phyloP scores from a whole-genome alignment of 2,329 filamentous ascomycete genomes.

The Whalleya microplaca region DNA sequence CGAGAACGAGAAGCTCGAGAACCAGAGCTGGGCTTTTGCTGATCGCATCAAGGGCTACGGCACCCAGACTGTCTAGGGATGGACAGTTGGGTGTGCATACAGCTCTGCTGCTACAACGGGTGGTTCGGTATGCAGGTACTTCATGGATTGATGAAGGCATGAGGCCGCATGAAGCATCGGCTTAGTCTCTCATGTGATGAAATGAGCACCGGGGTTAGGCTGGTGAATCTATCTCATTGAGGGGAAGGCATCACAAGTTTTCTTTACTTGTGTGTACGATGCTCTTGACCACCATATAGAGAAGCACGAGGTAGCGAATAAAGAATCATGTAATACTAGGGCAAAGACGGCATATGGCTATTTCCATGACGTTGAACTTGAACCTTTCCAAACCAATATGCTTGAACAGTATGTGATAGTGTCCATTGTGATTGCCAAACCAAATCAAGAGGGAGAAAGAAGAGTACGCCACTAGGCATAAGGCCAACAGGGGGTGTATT shows the following conservation, averaged over 20 bases:
- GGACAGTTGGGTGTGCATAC: background rate
- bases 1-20: conserved; percentile 85
- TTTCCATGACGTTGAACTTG: background rate
- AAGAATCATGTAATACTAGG: conserved; percentile 15
- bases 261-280: conserved; percentile 1
- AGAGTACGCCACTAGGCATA: too few species aligned
- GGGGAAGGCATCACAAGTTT: background rate
- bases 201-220: background rate
- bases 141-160: background rate
- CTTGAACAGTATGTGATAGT: too few species aligned
- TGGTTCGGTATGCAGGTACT: background rate
- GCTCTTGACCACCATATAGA: conserved; percentile 7
- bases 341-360: conserved; percentile 6
- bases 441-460: too few species aligned
- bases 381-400: background rate
- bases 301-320: conserved; percentile 9
- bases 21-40: conserved; percentile 98
- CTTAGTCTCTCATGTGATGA: background rate
- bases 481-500: too few species aligned
- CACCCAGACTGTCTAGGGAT: conserved; percentile 69
- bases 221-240: background rate
- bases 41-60: conserved; percentile 95
- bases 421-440: too few species aligned
- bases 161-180: background rate
- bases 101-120: background rate